Evolutionary conservation across 139 green algal genomes (phyloP), one percentile per base, ranked within the genome.

Genomic region (Auxenochlorella protothecoides): DNA sequence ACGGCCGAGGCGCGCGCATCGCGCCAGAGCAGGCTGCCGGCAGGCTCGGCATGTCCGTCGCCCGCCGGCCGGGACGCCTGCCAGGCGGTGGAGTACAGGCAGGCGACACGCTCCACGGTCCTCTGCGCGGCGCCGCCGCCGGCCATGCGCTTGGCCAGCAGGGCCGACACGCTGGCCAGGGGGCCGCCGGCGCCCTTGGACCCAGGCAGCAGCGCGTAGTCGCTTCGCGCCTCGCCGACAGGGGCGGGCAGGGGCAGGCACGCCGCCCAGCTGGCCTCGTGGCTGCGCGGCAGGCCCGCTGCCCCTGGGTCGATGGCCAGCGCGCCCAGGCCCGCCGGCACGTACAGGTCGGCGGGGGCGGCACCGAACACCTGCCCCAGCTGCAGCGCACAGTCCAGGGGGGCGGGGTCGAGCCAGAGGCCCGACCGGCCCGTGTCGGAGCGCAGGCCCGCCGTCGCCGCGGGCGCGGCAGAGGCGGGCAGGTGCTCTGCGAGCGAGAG

Each of bases 371-470:
- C 73, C 71, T 84, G 79, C 0, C 79, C 79, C 27, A 84, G 69
- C 78, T 84, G 79, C n/a, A 84, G 55, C 78, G 84, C 84, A 69
- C 71, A 84, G 68, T 84, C 79, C 67, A 80, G 84, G 56, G 73
- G 57, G 2, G 77, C 73, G 9, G 79, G 79, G 54, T 84, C 78
- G 14, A 84, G 53, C 59, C 72, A 75, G 15, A 84, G 51, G n/a
- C 78, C 79, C 15, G 55, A 71, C 63, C 73, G 64, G 12, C 72
- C 73, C 11, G 72, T 79, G n/a, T 11, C 65, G 5, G 44, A 65
- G 15, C 57, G 4, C 53, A 82, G 51, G 9, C 4, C 7, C 5
- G 64, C 61, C 55, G 79, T 59, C 5, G 55, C 76, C 52, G 76
- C 72, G 15, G 71, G 27, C 27, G 27, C 27, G 27, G 27, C 27